Conservation (phyloP, 768 basidiomycete species). For the Amanita exitialis region DNA sequence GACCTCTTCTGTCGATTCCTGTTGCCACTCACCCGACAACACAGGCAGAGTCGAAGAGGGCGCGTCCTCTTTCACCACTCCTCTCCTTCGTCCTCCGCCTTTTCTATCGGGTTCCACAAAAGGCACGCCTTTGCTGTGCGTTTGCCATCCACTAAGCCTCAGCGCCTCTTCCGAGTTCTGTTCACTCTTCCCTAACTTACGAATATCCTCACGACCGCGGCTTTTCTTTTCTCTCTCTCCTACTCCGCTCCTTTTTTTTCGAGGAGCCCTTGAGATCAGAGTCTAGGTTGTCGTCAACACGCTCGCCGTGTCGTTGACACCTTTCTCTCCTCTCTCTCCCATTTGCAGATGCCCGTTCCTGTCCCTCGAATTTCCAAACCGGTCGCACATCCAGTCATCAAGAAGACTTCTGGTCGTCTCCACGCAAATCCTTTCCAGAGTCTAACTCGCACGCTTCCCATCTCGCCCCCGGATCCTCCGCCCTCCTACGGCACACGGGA, state of each 20-base stretch:
- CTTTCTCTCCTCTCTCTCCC: conserved; percentile 27
- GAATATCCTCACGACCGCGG: conserved; percentile 63
- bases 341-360: conserved; percentile 79
- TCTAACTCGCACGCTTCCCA: conserved; percentile 48
- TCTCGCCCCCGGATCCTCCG: conserved; percentile 49
- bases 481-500: conserved; percentile 58
- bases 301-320: conserved; percentile 33
- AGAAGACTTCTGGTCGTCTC: conserved; percentile 38
- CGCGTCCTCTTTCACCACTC: conserved; percentile 16
- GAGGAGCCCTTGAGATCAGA: conserved; percentile 35
- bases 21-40: conserved; percentile 29
- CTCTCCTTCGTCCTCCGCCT: conserved; percentile 18
- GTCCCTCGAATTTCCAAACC: conserved; percentile 54
- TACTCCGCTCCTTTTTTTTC: conserved; percentile 14
- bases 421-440: conserved; percentile 39
- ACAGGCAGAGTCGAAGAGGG: conserved; percentile 35
- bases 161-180: conserved; percentile 20
- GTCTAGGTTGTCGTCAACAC: conserved; percentile 28
- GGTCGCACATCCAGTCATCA: conserved; percentile 56
- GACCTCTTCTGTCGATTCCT: conserved; percentile 41
- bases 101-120: conserved; percentile 37
- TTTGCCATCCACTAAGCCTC: conserved; percentile 42
- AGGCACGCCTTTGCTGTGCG: conserved; percentile 94
- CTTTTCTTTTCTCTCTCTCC: conserved; percentile 24
- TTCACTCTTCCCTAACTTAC: conserved; percentile 61